phyloP scores from a whole-genome alignment of 495 filamentous ascomycete genomes.

The Tetracladium setigerum region DNA sequence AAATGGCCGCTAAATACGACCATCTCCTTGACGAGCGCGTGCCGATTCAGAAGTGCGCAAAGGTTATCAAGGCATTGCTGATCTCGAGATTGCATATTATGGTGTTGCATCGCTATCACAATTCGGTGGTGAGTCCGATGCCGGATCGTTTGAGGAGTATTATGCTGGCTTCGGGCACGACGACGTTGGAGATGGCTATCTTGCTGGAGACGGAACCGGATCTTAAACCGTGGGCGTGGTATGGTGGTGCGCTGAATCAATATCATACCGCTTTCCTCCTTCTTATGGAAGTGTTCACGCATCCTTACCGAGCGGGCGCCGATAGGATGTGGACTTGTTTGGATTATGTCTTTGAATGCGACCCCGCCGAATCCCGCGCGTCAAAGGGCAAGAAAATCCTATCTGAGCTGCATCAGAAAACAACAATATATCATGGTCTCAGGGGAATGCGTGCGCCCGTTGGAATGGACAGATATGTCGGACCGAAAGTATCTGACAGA shows the following conservation, averaged over 20 bases:
- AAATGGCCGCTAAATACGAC: constrained; percentile 52
- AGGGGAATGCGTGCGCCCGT: constrained; percentile 18
- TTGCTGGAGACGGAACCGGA: constrained; percentile 46
- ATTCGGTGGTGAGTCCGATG: constrained; percentile 44
- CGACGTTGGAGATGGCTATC: constrained; percentile 52
- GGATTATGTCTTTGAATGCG: constrained; percentile 56
- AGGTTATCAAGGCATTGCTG: constrained; percentile 53
- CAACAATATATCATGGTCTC: constrained; percentile 20
- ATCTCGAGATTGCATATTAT: constrained; percentile 54
- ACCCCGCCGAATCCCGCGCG: constrained; percentile 10
- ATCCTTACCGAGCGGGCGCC: constrained; percentile 46
- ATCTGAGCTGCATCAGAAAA: constrained; percentile 20
- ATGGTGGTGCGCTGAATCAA: constrained; percentile 46
- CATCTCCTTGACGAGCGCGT: constrained; percentile 46
- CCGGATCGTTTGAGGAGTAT: constrained; percentile 36
- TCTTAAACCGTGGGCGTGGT: constrained; percentile 48
- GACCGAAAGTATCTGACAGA: constrained; percentile 6
- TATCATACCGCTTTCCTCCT: constrained; percentile 47
- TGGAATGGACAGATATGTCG: constrained; percentile 17
- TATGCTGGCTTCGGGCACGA: constrained; percentile 41
- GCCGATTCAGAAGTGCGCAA: constrained; percentile 52
- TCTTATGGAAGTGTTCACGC: constrained; percentile 46
- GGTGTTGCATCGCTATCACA: constrained; percentile 57
- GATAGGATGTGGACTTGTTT: constrained; percentile 61
- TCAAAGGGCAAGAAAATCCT: constrained; percentile 17